Percentiles rank a stretch among this genome's conserved stretches.
These are phyloP conservation scores for Rhodotorula paludigena DNA, from an alignment of 768 basidiomycete genomes.

Conservation along the genomic window DNA sequence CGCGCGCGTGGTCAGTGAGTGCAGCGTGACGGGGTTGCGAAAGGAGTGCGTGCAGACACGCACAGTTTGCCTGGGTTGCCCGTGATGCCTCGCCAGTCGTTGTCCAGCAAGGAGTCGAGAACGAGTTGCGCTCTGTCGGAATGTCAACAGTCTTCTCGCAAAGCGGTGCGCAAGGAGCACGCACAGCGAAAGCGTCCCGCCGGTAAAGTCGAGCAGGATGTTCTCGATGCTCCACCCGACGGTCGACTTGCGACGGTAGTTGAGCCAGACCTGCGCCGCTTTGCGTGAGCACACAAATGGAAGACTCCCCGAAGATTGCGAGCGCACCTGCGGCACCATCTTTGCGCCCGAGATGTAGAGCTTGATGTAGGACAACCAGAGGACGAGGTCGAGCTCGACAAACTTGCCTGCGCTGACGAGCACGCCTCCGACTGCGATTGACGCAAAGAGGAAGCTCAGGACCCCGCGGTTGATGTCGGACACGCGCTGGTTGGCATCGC, in stretches of 20 bases:
- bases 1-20: not conserved
- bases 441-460: slow-evolving; percentile 35
- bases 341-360: slow-evolving; percentile 49
- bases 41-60: no score
- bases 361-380: slow-evolving; percentile 46
- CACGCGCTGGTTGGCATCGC: slow-evolving; percentile 24
- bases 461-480: slow-evolving; percentile 39
- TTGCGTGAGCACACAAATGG: no score
- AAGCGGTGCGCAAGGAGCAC: slow-evolving; percentile 1
- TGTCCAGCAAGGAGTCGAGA: slow-evolving; percentile 42
- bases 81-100: slow-evolving; percentile 43
- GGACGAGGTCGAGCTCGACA: slow-evolving; percentile 44
- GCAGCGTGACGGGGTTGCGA: not conserved
- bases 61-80: slow-evolving; percentile 45
- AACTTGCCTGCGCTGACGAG: slow-evolving; percentile 33
- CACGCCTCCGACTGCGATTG: slow-evolving; percentile 39
- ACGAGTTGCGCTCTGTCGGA: slow-evolving; percentile 44
- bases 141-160: no score
- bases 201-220: slow-evolving; percentile 48
- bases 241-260: slow-evolving; percentile 47
- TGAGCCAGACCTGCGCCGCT: no score
- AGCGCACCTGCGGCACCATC: slow-evolving; percentile 51
- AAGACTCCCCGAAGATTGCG: no score
- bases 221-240: slow-evolving; percentile 45
- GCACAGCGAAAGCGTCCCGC: slow-evolving; percentile 43